These are phyloP conservation scores for Coniochaeta hoffmannii DNA, from an alignment of 2,329 filamentous ascomycete genomes.

Conservation along the genomic window DNA sequence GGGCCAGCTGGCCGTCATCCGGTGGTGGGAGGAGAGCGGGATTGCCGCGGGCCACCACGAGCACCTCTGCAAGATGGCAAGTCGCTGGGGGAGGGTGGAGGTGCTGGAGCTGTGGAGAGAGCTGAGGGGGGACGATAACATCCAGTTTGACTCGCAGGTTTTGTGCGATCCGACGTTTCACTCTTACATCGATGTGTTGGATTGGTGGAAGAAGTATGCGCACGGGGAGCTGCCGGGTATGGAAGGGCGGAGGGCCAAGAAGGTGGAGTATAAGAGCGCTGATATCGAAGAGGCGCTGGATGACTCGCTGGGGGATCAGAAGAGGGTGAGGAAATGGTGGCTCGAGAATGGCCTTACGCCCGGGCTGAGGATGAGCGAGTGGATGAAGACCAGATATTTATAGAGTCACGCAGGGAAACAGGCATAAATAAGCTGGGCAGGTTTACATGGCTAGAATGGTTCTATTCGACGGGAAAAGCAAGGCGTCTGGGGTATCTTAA, in stretches of 20 bases:
- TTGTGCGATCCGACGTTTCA: constrained; percentile 83
- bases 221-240: constrained; percentile 46
- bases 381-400: constrained; percentile 76
- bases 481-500: not conserved
- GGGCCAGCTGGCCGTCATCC: constrained; percentile 67
- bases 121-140: constrained; percentile 53
- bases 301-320: constrained; percentile 67
- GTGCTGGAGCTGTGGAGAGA: constrained; percentile 79
- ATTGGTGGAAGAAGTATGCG: constrained; percentile 81
- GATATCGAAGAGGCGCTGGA: constrained; percentile 93
- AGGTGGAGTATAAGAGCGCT: constrained; percentile 88
- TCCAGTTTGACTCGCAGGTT: constrained; percentile 27
- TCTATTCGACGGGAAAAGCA: not conserved
- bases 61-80: constrained; percentile 75
- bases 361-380: constrained; percentile 76
- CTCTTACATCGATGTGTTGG: constrained; percentile 74
- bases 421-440: not conserved
- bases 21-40: constrained; percentile 81
- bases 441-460: not conserved
- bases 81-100: constrained; percentile 74
- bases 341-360: constrained; percentile 74
- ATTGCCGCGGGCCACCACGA: constrained; percentile 77
- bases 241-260: constrained; percentile 51
- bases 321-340: constrained; percentile 80
- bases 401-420: constrained; percentile 21